phyloP scores from a whole-genome alignment of 1,139 yeast species.

The Suhomyces bolitotheri region DNA sequence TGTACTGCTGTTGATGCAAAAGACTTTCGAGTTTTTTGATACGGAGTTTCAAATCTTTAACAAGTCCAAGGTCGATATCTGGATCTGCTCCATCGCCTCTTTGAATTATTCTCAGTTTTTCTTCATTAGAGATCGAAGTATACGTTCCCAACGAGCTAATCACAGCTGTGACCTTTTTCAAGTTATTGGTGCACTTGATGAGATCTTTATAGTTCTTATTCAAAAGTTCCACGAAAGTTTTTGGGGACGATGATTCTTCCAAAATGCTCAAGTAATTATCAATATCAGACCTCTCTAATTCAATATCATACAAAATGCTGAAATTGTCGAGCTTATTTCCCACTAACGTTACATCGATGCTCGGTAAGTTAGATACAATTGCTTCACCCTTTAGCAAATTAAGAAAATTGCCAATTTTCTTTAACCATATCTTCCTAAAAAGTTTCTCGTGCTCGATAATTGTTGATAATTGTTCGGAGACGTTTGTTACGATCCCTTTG shows the following conservation, averaged over 20 bases:
- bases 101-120: constrained; percentile 12
- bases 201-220: constrained; percentile 50
- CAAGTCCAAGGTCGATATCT: constrained; percentile 37
- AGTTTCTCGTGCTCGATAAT: constrained; percentile 59
- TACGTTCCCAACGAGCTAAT: constrained; percentile 36
- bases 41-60: constrained; percentile 58
- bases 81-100: constrained; percentile 15
- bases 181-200: constrained; percentile 37
- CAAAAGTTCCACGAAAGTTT: constrained; percentile 41
- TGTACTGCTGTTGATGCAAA: constrained; percentile 65
- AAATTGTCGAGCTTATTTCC: constrained; percentile 25
- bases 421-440: constrained; percentile 62
- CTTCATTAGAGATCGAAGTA: constrained; percentile 21
- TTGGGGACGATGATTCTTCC: constrained; percentile 23
- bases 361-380: constrained; percentile 31
- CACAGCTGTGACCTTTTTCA: constrained; percentile 40
- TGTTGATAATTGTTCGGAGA: constrained; percentile 60
- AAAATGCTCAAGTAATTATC: constrained; percentile 34
- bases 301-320: constrained; percentile 23
- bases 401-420: constrained; percentile 55
- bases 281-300: constrained; percentile 45
- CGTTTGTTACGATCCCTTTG: constrained; percentile 47
- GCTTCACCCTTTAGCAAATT: constrained; percentile 30
- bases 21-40: constrained; percentile 65
- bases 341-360: constrained; percentile 43